Evolutionary conservation across 1,284 basidiomycete species (phyloP), one percentile per base, ranked within the genome.

Genomic region (Tausonia pullulans): DNA sequence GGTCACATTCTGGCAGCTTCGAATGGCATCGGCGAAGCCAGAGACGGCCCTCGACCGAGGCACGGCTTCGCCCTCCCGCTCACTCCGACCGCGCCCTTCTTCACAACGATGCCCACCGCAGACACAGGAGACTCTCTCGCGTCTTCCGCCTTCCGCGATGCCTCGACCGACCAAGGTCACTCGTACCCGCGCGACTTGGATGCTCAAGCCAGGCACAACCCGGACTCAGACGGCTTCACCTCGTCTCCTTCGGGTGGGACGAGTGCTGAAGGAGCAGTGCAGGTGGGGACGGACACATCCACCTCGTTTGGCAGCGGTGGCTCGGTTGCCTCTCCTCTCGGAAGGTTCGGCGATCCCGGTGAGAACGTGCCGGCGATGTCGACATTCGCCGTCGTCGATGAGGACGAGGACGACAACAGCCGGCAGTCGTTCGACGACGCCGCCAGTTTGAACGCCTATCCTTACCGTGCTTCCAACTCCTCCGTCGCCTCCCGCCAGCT

Each of bases 131-230:
- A 58, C 10, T 39, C 58, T 4, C 43, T 59, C 14, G 48, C 58
- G 16, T n/a, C 58, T 16, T 63, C 61, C 1, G 41, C 41, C 5
- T 63, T 63, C 46, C 54, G 54, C 27, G 61, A 63, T 39, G 61
- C 61, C 7, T 50, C 61, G 39, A 57, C 61, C 2, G 27, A 27
- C 27, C 27, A 27, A 27, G 27, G 27, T 27, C 27, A 27, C 27
- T 27, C 27, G 27, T 27, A 27, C 27, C 27, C 27, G 27, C 27
- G 27, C 27, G 27, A 27, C 27, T 27, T 27, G 27, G 27, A 27
- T 27, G 27, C 27, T 27, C 27, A 27, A 27, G 27, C 27, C 27
- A 27, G 27, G 27, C 27, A 27, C 27, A 27, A 14, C n/a, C 54
- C 8, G 40, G 43, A 8, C 52, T 45, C 39, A 45, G 44, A 43